A percentile compares a stretch with the other conserved stretches of the same genome.
phyloP scores from a whole-genome alignment of 176 grass and related monocot species.

The Oryza brachyantha region DNA sequence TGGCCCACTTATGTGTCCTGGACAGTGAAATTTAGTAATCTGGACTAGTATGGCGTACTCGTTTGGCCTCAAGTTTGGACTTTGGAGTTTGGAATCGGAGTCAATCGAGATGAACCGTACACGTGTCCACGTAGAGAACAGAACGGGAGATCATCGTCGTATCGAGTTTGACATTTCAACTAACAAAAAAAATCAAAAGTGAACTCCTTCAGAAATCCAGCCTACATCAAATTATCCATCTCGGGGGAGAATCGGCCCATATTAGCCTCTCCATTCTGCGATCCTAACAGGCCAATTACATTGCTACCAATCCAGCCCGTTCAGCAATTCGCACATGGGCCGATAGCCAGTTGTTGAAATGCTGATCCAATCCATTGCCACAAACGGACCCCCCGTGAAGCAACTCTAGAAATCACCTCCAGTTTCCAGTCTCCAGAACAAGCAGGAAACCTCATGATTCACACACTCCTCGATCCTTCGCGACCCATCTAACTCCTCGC shows the following conservation, averaged over 20 bases:
- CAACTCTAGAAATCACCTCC: background rate
- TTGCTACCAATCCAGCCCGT: no score
- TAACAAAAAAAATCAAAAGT: background rate
- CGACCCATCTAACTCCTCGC: background rate
- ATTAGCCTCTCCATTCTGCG: no score
- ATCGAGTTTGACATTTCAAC: background rate
- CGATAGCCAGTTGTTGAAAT: no score
- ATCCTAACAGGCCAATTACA: no score
- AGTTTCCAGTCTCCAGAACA: slow-evolving; percentile 28
- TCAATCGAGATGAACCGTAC: background rate
- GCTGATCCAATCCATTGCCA: background rate
- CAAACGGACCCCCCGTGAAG: background rate
- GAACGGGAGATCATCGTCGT: background rate
- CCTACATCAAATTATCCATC: no score
- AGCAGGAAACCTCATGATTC: background rate
- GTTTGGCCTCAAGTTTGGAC: no score
- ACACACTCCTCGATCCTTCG: background rate
- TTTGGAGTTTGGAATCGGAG: no score
- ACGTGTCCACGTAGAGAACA: background rate
- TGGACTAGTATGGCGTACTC: no score
- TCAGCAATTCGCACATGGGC: no score
- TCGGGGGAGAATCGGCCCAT: no score
- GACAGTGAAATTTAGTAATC: no score
- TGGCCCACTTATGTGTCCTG: background rate
- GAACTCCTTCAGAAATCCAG: no score